Base-by-base conservation (phyloP, 495 filamentous ascomycete species). In the Monascus purpureus region DNA sequence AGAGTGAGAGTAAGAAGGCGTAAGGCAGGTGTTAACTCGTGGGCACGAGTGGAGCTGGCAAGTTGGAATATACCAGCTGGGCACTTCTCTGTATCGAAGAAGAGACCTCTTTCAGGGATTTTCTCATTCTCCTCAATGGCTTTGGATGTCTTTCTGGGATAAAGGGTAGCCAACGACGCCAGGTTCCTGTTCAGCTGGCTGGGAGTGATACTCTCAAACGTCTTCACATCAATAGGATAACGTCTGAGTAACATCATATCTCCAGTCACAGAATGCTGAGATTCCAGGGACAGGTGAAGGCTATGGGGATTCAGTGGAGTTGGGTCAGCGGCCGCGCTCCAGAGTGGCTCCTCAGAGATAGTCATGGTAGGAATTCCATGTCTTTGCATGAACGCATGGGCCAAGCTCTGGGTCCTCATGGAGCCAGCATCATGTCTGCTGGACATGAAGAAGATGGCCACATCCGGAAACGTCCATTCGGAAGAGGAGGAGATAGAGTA, bases 141-240 rank as follows among this genome's bases (percentile, higher is more conserved):
- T 14, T 49, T 62, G 13, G 42, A 37, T 9, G 34, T 16, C 25
- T 57, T 53, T 31, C 43, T 49, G 6, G 55, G 49, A 31, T 58
- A 52, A 23, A 71, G 43, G 6, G 63, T 67, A 16, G 73, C 75
- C 30, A 86, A 53, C 25, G 70, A 77, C 31, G 78, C 77, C 29
- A 86, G 49, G 42, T 83, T 82, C 33, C 76, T 60, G 46, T 84
- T 85, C 46, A 86, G 68, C 43, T 86, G 80, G 17, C 71, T 54
- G 14, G 77, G 68, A 36, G 80, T 73, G 42, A 86, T 78, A 28
- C 72, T 76, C 40, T 75, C 57, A 36, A 86, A 85, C 0, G 76
- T 81, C 30, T 64, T 56, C n/a, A 82, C 44, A 41, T 86, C 80
- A 41, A 85, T 75, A 9, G 80, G 80, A 13, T 78, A 61, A 9